Evolutionary conservation across 1,284 basidiomycete species (phyloP), one percentile per base, ranked within the genome.

Genomic region (Sutorius eximius): DNA sequence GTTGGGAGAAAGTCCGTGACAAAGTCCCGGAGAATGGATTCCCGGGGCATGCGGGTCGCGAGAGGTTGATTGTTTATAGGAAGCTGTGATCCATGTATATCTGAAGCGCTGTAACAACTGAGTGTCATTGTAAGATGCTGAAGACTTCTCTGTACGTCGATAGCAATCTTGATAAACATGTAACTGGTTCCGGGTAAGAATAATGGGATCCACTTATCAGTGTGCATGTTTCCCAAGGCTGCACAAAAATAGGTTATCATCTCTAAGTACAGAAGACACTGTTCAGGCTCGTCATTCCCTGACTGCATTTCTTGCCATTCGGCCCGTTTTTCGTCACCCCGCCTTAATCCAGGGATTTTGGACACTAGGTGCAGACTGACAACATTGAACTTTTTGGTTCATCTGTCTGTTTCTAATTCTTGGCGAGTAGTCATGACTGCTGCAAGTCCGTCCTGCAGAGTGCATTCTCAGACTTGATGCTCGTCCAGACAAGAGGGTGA

Each of bases 1-100:
- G 76, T 38, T 87, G 84, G 77, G 74, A 77, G 54, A 82, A 81
- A 65, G 75, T 85, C 0, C 62, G 83, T 1, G 79, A 84, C 40
- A 75, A 77, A 58, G 70, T 79, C 6, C 82, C 85, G 0, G 71
- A 76, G 56, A 74, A 68, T 36, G 73, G 72, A 41, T 64, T 64
- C 1, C 65, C 69, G 15, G 64, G 45, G 3, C 82, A 82, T 61
- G 51, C 34, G 12, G 57, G 57, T 32, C 50, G 44, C 33, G 63
- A 63, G 46, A 63, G 63, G 45, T 24, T 61, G 29, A 40, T 59
- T 27, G 54, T 59, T 16, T 64, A 59, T 30, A 53, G 16, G 45
- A 61, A 52, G 51, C n/a, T 51, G 38, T 65, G 36, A 65, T 33
- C 3, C 3, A 9, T 22, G 13, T 2, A 4, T 11, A 45, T 20